phyloP scores from a whole-genome alignment of 2,329 filamentous ascomycete species.

The Chaetomiaceae sp. region DNA sequence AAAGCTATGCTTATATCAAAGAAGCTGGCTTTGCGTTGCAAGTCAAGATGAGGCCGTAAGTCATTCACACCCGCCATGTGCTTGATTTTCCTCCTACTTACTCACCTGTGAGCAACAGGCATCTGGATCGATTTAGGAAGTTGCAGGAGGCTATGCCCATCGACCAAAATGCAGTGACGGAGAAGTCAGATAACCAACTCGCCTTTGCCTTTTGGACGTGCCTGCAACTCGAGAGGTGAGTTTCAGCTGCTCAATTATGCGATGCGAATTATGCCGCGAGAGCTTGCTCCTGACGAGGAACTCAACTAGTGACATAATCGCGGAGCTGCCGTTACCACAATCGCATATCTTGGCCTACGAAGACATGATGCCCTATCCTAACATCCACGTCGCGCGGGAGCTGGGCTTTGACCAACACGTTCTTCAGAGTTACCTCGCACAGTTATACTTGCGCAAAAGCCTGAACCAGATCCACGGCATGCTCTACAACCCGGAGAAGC shows the following conservation, averaged over 20 bases:
- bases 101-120: constrained; percentile 33
- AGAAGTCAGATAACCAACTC: constrained; percentile 57
- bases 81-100: neutral
- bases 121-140: constrained; percentile 45
- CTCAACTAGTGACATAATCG: constrained; percentile 72
- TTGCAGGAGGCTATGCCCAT: constrained; percentile 32
- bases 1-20: constrained; percentile 67
- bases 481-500: constrained; percentile 47
- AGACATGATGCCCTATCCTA: constrained; percentile 63
- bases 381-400: constrained; percentile 42
- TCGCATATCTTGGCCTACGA: constrained; percentile 59
- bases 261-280: neutral
- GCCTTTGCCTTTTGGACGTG: constrained; percentile 89
- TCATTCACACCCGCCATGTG: constrained; percentile 22
- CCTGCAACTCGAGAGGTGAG: constrained; percentile 81
- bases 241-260: neutral
- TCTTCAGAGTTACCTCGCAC: constrained; percentile 57
- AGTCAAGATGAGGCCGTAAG: constrained; percentile 71
- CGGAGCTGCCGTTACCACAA: constrained; percentile 67
- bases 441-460: constrained; percentile 60
- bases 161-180: constrained; percentile 33
- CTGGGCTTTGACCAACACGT: constrained; percentile 46
- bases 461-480: constrained; percentile 59
- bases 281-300: neutral
- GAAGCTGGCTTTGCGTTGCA: constrained; percentile 56